A percentile compares a stretch with the other conserved stretches of the same genome.
These are phyloP conservation scores for Ophiostoma sp. DNA, from an alignment of 2,329 filamentous ascomycete species.

Conservation along the genomic window DNA sequence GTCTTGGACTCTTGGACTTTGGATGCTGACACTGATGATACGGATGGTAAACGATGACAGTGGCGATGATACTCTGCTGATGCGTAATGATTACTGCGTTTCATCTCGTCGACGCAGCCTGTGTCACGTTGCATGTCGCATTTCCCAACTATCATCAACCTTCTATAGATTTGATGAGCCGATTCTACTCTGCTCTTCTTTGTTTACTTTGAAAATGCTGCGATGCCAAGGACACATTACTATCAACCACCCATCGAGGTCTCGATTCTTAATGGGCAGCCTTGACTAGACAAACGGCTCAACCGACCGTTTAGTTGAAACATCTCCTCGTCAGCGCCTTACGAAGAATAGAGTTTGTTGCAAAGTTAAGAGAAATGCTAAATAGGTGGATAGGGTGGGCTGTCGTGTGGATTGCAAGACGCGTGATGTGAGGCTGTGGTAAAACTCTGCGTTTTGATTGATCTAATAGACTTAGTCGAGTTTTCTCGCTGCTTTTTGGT, in stretches of 20 bases:
- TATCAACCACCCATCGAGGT: not conserved
- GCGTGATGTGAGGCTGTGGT: not conserved
- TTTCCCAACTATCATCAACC: not conserved
- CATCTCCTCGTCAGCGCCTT: slow-evolving; percentile 12
- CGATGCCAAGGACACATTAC: not conserved
- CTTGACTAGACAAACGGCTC: not conserved
- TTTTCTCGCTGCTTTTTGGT: not conserved
- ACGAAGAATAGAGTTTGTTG: not conserved
- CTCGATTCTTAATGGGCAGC: not conserved
- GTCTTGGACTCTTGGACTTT: not conserved
- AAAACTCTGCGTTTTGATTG: not conserved
- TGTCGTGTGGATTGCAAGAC: not conserved
- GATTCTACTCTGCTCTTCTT: not conserved
- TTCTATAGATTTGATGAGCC: not conserved
- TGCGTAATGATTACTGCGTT: not conserved
- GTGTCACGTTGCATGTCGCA: not conserved
- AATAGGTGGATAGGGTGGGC: not conserved
- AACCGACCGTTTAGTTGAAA: not conserved
- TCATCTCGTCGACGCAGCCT: not conserved
- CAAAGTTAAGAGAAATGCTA: not conserved
- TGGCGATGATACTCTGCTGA: not conserved
- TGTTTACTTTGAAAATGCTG: not conserved
- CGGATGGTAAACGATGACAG: not conserved
- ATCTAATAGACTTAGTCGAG: not conserved
- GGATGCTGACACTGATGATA: not conserved